Evolutionary conservation across 345 rosid genomes (phyloP), one percentile per base, ranked within the genome.

Genomic region (Dipteronia dyeriana): DNA sequence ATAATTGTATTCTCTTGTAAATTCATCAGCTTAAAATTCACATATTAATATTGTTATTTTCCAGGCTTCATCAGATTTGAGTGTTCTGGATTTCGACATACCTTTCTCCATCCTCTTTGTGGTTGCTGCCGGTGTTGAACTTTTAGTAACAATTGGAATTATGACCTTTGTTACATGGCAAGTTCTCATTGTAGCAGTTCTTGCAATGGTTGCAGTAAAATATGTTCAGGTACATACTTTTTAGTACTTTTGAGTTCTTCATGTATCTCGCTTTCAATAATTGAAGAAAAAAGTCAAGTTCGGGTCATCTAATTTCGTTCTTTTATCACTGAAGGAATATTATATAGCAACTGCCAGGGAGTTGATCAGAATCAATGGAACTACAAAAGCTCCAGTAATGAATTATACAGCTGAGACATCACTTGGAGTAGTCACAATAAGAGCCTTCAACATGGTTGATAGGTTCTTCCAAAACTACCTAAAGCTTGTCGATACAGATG

Each of bases 371-470:
- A 93, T 95, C 72, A 95, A 89, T 7, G 98, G 98, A 76, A 95
- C 94, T 14, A 95, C 97, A 31, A 95, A 95, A 79, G 97, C 99
- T 71, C 99, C 99, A 7, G 89, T 95, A 19, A 91, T 93, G 97
- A 95, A 90, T 66, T 90, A 84, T 77, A 93, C 95, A 67, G 85
- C 97, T 1, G 98, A 95, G 87, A 93, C 99, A 72, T 90, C 97
- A 66, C 94, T 85, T 2, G 96, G 97, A 56, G 92, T 87, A 49
- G 85, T 88, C 69, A 93, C 98, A n/a, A 87, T 95, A 75, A 87
- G 98, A 86, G 94, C 97, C 69, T 95, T 93, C 53, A 86, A 90
- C 78, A 83, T 75, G 67, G 86, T 25, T 31, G 92, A 93, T 34
- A 87, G 87, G 76, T 95, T 91, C 90, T 91, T 81, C 66, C 78